Conservation (phyloP, 345 rosid species). For the Dimocarpus longan region DNA sequence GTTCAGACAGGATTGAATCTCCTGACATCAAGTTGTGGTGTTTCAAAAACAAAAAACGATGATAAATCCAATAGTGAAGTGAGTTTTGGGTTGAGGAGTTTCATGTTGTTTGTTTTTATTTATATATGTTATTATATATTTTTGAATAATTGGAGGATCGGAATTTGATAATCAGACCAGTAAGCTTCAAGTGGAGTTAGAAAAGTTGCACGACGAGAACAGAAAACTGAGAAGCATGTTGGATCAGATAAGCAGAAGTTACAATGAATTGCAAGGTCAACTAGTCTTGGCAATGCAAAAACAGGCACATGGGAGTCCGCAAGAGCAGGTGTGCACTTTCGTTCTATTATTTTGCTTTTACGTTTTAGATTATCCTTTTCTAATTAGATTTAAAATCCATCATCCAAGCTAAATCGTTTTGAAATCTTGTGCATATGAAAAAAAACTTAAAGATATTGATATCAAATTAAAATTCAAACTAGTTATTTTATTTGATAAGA, state of each 20-base stretch:
- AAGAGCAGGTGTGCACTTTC: slow-evolving; percentile 39
- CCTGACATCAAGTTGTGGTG: slow-evolving; percentile 45
- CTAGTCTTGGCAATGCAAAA: slow-evolving; percentile 58
- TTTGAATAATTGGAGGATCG: neutral
- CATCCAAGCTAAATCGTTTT: too few relatives aligned
- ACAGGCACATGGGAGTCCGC: slow-evolving; percentile 42
- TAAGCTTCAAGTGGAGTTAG: slow-evolving; percentile 48
- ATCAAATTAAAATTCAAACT: neutral
- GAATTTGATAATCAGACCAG: slow-evolving; percentile 40
- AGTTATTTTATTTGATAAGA: neutral
- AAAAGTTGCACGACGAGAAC: slow-evolving; percentile 71
- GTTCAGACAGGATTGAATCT: slow-evolving; percentile 63
- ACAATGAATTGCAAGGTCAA: slow-evolving; percentile 63
- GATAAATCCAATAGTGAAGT: slow-evolving; percentile 50
- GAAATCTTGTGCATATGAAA: neutral
- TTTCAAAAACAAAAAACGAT: slow-evolving; percentile 29
- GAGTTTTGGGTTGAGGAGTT: slow-evolving; percentile 22
- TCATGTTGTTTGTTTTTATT: neutral
- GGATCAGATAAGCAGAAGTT: slow-evolving; percentile 61
- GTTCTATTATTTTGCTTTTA: neutral
- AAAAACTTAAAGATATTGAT: neutral
- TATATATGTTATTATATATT: neutral
- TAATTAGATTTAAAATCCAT: neutral
- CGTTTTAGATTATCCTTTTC: neutral
- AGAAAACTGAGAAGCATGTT: slow-evolving; percentile 56